Base-by-base conservation (phyloP, 164 flowering plant species). In the Dillenia suffruticosa region DNA sequence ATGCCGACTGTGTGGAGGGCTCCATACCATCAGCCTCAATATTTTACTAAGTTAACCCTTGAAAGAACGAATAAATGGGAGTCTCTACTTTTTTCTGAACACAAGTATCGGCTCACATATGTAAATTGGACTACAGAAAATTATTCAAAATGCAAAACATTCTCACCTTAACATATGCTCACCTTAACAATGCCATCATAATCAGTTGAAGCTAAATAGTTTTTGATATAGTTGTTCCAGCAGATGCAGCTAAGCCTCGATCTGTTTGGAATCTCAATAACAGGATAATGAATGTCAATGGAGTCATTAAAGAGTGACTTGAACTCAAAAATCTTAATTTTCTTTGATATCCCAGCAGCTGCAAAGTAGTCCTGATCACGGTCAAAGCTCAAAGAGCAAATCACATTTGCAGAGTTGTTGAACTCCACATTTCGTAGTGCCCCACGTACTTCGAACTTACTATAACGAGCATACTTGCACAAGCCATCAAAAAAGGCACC, bases 171-270 rank as follows among this genome's bases (percentile, higher is more conserved):
- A 55, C 49, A 63, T 55, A 72, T 24, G 78, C 84, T 64, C 13
- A 95, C 99, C 99, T 95, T 94, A 17, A 95, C 97, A 24, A 78
- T 68, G 58, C 99, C 99, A 76, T 95, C 99, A 74, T 92, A 88
- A 73, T 89, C 96, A 60, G 97, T 84, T 58, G 99, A 92, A 68
- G 97, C 99, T 66, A 95, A 77, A 73, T 88, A 92, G 72, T 90
- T 95, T 70, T 86, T 87, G 72, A 95, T 83, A 72, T 95, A 95
- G 78, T 56, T 78, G 70, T 95, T 95, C 99, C 99, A 95, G 77
- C 86, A 85, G 74, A 88, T 68, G 56, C 94, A 77, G 66, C 94
- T 95, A 51, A 95, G 81, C 82, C 75, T 92, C 64, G 96, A 90
- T 71, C 66, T 82, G 72, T 85, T 90, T 45, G 86, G 40, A 92